phyloP scores from a whole-genome alignment of 352 stramenopile genomes.

The Pseudoperonospora humuli region DNA sequence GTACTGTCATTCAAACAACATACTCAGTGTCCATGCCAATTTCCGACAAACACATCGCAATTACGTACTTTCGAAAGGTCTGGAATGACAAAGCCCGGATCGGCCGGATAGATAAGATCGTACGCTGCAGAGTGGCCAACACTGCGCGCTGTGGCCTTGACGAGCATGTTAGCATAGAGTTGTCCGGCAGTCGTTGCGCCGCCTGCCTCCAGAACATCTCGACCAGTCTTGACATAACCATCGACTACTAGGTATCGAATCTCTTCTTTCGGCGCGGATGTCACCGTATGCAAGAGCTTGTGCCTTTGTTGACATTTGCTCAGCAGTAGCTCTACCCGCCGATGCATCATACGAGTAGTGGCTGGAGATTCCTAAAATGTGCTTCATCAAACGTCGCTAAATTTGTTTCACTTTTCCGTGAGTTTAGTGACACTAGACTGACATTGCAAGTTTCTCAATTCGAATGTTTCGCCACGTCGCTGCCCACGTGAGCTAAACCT shows the following conservation, averaged over 20 bases:
- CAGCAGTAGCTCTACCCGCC: slow-evolving; percentile 3
- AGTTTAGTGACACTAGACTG: slow-evolving; percentile 20
- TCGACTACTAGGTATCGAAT: slow-evolving; percentile 66
- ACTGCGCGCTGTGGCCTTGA: slow-evolving; percentile 35
- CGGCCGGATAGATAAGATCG: slow-evolving; percentile 55
- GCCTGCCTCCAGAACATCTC: slow-evolving; percentile 48
- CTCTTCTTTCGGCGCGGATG: slow-evolving; percentile 3
- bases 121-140: slow-evolving; percentile 34
- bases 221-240: slow-evolving; percentile 54
- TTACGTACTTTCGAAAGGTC: slow-evolving; percentile 38
- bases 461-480: not conserved
- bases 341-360: slow-evolving; percentile 16
- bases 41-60: slow-evolving; percentile 3
- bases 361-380: slow-evolving; percentile 2
- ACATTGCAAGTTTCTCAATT: too few relatives aligned
- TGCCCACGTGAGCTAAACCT: too few relatives aligned
- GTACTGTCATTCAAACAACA: slow-evolving; percentile 27
- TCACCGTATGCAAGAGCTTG: slow-evolving; percentile 9
- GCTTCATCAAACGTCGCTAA: too few relatives aligned
- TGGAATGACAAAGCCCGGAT: slow-evolving; percentile 41
- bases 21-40: too few relatives aligned
- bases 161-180: slow-evolving; percentile 64
- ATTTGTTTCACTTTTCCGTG: too few relatives aligned
- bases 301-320: not conserved
- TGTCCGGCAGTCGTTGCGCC: slow-evolving; percentile 60